Evolutionary conservation across 2,329 filamentous ascomycete genomes (phyloP), one percentile per base, ranked within the genome.

Genomic region (Fusarium concolor): DNA sequence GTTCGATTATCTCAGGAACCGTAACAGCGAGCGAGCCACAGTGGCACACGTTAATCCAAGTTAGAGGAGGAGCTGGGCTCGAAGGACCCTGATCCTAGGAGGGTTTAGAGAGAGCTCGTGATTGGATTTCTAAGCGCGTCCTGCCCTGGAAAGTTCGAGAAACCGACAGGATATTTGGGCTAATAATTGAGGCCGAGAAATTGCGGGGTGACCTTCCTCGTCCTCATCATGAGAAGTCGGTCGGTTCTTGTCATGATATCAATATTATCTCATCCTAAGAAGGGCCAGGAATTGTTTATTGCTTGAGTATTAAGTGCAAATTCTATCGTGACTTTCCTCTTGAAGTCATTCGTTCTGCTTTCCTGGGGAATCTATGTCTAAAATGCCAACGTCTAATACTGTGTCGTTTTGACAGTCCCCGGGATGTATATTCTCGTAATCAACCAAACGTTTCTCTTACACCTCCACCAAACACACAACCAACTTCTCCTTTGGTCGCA

Each of bases 51-150:
- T 31, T 44, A 24, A 20, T 26, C 39, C 14, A 24, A 22, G 18
- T 39, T 47, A 44, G 49, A 54, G 12, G 38, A 29, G 47, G 35
- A 43, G 22, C 11, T 5, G 24, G 24, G 5, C 24, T 39, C 17
- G n/a, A 59, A 54, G 47, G 47, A 49, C 65, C 58, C 56, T 52
- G 41, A 41, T 17, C 42, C 35, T 42, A 15, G 31, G 37, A 54
- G 37, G 42, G 28, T 26, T 39, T 42, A 26, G 38, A 24, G 45
- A 49, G 52, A 39, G 60, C 33, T 20, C 33, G 43, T 71, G 69
- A 71, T 73, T 74, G 72, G 72, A 74, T 74, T 74, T 74, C 72
- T 74, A 74, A 74, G 72, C 72, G 72, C 71, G 66, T 45, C 43
- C 43, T 49, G 50, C 42, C 55, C 61, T 71, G 52, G 72, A 74